Evolutionary conservation across 805 yeast genomes (phyloP).

Genomic region (Soucietia sequanensis): DNA sequence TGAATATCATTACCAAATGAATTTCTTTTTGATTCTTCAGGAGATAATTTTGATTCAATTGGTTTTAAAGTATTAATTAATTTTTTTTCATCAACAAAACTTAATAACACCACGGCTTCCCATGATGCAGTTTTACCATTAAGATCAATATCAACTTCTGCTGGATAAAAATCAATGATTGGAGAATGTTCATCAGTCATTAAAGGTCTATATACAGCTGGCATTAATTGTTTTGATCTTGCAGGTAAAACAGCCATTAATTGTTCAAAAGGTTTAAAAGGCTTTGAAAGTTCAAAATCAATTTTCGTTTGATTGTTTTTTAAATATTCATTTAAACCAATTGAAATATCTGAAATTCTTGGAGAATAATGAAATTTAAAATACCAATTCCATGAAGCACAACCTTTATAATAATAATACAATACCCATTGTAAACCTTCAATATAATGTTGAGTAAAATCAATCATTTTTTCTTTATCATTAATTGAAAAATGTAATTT

Average conservation of each 20-base stretch:
- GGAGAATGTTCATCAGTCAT: slow-evolving; percentile 89
- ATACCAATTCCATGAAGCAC: slow-evolving; percentile 96
- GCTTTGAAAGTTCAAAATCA: slow-evolving; percentile 65
- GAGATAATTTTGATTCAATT: slow-evolving; percentile 54
- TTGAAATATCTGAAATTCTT: slow-evolving; percentile 79
- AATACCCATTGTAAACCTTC: slow-evolving; percentile 98
- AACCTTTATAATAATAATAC: slow-evolving; percentile 84
- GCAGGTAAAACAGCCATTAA: slow-evolving; percentile 97
- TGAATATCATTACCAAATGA: slow-evolving; percentile 66
- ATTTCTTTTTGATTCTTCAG: slow-evolving; percentile 75
- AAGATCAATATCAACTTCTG: slow-evolving; percentile 80
- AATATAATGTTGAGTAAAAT: slow-evolving; percentile 73
- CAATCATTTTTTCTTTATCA: slow-evolving; percentile 58
- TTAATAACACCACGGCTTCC: slow-evolving; percentile 94
- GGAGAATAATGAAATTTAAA: slow-evolving; percentile 91
- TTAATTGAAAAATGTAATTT: slow-evolving; percentile 70
- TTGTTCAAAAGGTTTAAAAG: slow-evolving; percentile 92
- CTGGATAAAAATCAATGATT: slow-evolving; percentile 86
- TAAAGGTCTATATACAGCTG: slow-evolving; percentile 69
- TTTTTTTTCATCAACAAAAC: slow-evolving; percentile 85
- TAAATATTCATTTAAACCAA: slow-evolving; percentile 62
- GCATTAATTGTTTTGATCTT: slow-evolving; percentile 78
- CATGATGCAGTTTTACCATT: slow-evolving; percentile 95
- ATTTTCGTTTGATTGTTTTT: slow-evolving; percentile 32
- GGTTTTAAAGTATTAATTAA: slow-evolving; percentile 73